These are phyloP conservation scores for Saprolegnia diclina DNA, from an alignment of 352 stramenopile species.

Conservation along the genomic window DNA sequence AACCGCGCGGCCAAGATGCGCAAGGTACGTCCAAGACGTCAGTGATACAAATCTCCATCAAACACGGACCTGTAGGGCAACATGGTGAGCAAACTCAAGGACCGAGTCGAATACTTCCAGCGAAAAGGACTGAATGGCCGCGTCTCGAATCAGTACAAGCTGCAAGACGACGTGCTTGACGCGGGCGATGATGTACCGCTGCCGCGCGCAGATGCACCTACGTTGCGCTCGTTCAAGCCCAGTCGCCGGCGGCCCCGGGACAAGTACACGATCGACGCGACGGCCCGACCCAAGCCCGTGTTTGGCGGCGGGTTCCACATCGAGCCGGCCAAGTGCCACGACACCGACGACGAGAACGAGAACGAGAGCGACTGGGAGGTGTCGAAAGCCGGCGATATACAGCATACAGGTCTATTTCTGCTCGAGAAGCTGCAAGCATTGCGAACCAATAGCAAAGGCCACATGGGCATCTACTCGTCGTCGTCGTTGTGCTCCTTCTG, in stretches of 20 bases:
- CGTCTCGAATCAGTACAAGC: slow-evolving; percentile 9
- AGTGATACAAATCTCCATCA: too few species aligned
- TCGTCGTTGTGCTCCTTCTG: not conserved
- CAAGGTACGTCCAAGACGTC: slow-evolving; percentile 20
- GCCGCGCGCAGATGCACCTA: not conserved
- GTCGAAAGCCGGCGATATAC: not conserved
- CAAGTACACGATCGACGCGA: slow-evolving; percentile 16
- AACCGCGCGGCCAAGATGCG: slow-evolving; percentile 10
- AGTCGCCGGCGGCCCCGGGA: not conserved
- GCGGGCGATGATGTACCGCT: not conserved
- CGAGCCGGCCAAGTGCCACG: not conserved
- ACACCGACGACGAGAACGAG: not conserved
- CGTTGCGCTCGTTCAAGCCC: not conserved
- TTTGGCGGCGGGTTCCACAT: slow-evolving; percentile 23
- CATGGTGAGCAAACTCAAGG: slow-evolving; percentile 12
- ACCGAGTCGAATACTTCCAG: slow-evolving; percentile 10
- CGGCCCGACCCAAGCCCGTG: slow-evolving; percentile 13
- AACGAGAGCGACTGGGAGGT: not conserved
- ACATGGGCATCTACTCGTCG: not conserved
- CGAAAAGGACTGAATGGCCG: not conserved
- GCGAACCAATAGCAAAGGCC: not conserved
- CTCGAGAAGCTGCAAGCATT: not conserved
- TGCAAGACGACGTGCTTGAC: slow-evolving; percentile 9
- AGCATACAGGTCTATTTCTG: not conserved
- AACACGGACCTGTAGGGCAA: not conserved